Base-by-base conservation (phyloP, 768 basidiomycete genomes). In the Mycena olivaceomarginata region DNA sequence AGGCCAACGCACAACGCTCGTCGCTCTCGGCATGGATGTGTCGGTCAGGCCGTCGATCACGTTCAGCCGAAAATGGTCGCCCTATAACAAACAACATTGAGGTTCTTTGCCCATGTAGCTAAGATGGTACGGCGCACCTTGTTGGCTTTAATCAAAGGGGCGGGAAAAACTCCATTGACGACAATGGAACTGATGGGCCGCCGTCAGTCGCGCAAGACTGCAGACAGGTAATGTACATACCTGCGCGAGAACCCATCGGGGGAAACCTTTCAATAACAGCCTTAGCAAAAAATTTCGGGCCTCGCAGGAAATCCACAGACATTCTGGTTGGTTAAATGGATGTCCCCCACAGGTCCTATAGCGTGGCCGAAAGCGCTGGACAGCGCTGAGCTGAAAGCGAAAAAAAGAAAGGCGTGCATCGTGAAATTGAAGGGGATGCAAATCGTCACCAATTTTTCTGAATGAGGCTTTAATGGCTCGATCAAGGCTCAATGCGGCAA, bases 31-130 rank as follows among this genome's bases (percentile, higher is more conserved):
- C 70, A 72, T 72, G 1, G 62, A 40, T 8, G 70, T 18, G 20
- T 72, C 70, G 10, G 70, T 72, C 37, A 72, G 15, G 13, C n/a
- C 22, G 51, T 72, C 70, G 25, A 60, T 48, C 11, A 70, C 69
- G 39, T 70, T 70, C 22, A 70, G 69, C 25, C 12, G 45, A 20
- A 70, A 70, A 39, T 9, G 31, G 9, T 70, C 68, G 20, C 56
- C 56, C 56, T 70, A 12, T 12, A 41, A 16, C 2, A 45, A 41
- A 43, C 39, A 15, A 15, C 43, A 56, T 56, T 15, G 10, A 16
- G 18, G 53, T 22, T 56, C 48, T 51, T 16, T 18, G 15, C 48
- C 48, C 7, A 7, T 16, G 48, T 45, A 15, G 48, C 13, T 11
- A 45, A 45, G 43, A 51, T 16, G 22, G 53, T 22, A 15, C 43